These are phyloP conservation scores for Gossypium davidsonii DNA, from an alignment of 441 rosid genomes.

Conservation along the genomic window DNA sequence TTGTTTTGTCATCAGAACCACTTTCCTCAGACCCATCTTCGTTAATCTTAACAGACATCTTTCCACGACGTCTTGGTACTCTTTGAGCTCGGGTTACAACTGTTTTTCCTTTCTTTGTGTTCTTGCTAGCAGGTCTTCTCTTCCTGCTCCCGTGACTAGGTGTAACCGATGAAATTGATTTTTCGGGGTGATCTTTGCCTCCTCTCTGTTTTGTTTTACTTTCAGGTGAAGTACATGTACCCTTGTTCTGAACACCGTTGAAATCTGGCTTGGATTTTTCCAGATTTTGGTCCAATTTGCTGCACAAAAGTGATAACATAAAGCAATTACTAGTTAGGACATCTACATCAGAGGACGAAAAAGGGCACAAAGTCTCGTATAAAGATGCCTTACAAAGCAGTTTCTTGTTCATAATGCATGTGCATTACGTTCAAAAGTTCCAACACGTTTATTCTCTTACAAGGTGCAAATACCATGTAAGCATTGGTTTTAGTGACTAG, in stretches of 20 bases:
- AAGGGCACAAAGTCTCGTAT: not conserved
- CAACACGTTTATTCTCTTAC: no score
- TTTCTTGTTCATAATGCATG: not conserved
- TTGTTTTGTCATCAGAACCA: conserved; percentile 28
- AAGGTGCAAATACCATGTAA: no score
- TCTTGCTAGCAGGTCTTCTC: conserved; percentile 43
- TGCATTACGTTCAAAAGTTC: not conserved
- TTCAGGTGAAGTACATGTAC: conserved; percentile 7
- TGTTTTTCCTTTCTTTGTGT: conserved; percentile 35
- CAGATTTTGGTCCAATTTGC: conserved; percentile 32
- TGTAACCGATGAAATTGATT: conserved; percentile 20
- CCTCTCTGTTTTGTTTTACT: conserved; percentile 14
- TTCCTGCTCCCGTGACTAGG: conserved; percentile 34
- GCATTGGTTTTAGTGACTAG: not conserved
- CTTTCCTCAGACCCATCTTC: conserved; percentile 47
- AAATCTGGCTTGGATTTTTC: conserved; percentile 24
- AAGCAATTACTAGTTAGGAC: not conserved
- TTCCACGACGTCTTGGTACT: conserved; percentile 39
- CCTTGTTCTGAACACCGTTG: conserved; percentile 20
- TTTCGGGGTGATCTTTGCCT: conserved; percentile 7
- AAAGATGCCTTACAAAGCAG: not conserved
- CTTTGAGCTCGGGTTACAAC: conserved; percentile 28
- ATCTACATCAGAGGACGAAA: not conserved
- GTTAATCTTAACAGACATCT: conserved; percentile 49
- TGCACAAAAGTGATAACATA: conserved; percentile 20